Evolutionary conservation across 148 eudicot genomes (phyloP), one percentile per base, ranked within the genome.

Genomic region (Amaranthus hypochondriacus): DNA sequence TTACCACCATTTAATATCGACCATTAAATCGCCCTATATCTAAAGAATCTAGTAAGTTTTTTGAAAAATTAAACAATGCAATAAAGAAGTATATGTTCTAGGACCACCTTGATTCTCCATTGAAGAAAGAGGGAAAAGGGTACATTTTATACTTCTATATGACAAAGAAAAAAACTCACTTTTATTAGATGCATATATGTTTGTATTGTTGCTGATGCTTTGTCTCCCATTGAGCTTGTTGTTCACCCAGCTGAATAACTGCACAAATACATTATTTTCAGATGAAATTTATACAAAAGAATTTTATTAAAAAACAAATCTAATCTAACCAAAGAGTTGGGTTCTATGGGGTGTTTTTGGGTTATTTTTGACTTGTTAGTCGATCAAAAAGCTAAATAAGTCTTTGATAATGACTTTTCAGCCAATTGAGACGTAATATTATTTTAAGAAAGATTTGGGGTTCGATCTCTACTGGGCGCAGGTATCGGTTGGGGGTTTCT

Each of bases 191-290:
- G 81, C 68, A 73, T 57, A 47, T 42, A 44, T 50, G 9, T 62
- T 69, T 42, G 83, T 21, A 58, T 83, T 80, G 46, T 56, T 84
- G 52, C 28, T 74, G 39, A 12, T 76, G 52, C 42, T 79, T 75
- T 81, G 82, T 50, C 68, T 86, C 9, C 86, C 89, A 77, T 59
- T 86, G 28, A 81, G 66, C 81, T 88, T 87, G 81, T 71, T 86
- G 42, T 86, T 89, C 76, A 87, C 74, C 96, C 91, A 91, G 56
- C 84, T 77, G 53, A 91, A 88, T 57, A 87, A 73, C 96, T 88
- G 73, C 75, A 86, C 6, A 15, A 44, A 39, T 5, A 54, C 39
- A 28, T 28, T n/a, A n/a, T 0, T 28, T 28, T 28, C 39, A 28
- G 39, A 28, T 28, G 39, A 28, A 28, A 28, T 28, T 2, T 28